phyloP scores from a whole-genome alignment of 495 filamentous ascomycete species.

The Oidiodendron maius region DNA sequence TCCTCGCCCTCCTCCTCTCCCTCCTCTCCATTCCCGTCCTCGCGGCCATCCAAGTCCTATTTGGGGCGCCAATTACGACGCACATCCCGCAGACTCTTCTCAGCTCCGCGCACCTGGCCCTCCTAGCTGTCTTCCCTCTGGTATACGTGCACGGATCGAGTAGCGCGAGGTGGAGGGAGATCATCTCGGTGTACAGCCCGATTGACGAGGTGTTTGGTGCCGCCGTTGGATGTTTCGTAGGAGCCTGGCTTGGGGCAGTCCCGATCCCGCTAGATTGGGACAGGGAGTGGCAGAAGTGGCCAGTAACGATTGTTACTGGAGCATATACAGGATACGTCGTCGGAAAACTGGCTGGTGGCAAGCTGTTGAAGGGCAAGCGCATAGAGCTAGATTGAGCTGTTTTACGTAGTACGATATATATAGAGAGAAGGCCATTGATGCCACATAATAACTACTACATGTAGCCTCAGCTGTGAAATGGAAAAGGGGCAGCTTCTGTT shows the following conservation, averaged over 20 bases:
- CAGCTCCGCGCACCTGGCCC: constrained; percentile 71
- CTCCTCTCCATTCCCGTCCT: constrained; percentile 52
- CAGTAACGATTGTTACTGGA: constrained; percentile 77
- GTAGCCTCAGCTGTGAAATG: too few species aligned
- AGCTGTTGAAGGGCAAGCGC: constrained; percentile 54
- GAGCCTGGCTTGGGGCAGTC: constrained; percentile 74
- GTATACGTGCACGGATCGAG: constrained; percentile 85
- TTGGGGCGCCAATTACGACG: constrained; percentile 85
- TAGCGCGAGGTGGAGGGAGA: constrained; percentile 62
- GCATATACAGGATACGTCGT: constrained; percentile 62
- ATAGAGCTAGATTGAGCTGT: constrained; percentile 46
- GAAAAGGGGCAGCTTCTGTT: too few species aligned
- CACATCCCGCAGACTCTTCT: constrained; percentile 74
- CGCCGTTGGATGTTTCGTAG: constrained; percentile 53
- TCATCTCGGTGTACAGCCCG: constrained; percentile 48
- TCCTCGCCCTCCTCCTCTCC: constrained; percentile 59
- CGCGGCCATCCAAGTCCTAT: constrained; percentile 65
- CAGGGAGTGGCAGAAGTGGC: constrained; percentile 96
- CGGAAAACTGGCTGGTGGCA: constrained; percentile 56
- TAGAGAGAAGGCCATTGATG: too few species aligned
- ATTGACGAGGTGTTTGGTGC: constrained; percentile 67
- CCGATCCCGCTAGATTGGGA: constrained; percentile 96
- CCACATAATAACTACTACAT: too few species aligned
- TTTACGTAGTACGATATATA: too few species aligned
- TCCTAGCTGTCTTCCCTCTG: constrained; percentile 67